phyloP scores from a whole-genome alignment of 1,139 yeast species.

The Suhomyces coccinellae region DNA sequence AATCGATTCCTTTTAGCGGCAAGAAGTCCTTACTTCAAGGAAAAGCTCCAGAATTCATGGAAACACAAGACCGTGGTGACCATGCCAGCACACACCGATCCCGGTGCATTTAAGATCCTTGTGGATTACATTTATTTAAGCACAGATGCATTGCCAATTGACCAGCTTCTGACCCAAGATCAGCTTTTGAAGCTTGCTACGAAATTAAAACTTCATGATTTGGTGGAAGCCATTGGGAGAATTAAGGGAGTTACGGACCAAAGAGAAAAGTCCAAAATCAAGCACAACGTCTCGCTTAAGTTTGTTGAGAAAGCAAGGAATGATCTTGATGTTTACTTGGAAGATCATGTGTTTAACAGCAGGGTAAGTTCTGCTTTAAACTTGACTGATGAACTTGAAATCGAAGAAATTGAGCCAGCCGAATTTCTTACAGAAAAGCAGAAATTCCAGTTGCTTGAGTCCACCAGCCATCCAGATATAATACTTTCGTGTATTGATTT shows the following conservation, averaged over 20 bases:
- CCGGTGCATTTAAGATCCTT: slow-evolving; percentile 35
- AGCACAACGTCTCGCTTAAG: slow-evolving; percentile 44
- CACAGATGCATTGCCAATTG: slow-evolving; percentile 30
- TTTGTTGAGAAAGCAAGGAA: slow-evolving; percentile 50
- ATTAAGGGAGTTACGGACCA: slow-evolving; percentile 17
- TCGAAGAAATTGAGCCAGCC: slow-evolving; percentile 33
- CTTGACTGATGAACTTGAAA: slow-evolving; percentile 25
- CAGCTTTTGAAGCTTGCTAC: slow-evolving; percentile 35
- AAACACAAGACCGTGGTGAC: slow-evolving; percentile 20
- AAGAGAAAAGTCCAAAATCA: slow-evolving; percentile 39
- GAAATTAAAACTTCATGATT: slow-evolving; percentile 35
- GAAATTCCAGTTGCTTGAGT: slow-evolving; percentile 21
- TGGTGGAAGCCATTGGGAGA: slow-evolving; percentile 32
- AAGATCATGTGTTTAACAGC: slow-evolving; percentile 34
- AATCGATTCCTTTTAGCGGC: slow-evolving; percentile 46
- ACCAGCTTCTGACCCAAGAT: slow-evolving; percentile 21
- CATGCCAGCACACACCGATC: slow-evolving; percentile 24
- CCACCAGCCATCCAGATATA: slow-evolving; percentile 48
- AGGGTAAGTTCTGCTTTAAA: slow-evolving; percentile 12
- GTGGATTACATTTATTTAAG: slow-evolving; percentile 55
- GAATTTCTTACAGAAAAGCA: slow-evolving; percentile 19
- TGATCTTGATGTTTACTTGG: slow-evolving; percentile 45
- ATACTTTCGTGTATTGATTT: slow-evolving; percentile 42
- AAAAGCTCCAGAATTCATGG: slow-evolving; percentile 32
- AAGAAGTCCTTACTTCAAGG: slow-evolving; percentile 32